Evolutionary conservation across 768 basidiomycete genomes (phyloP).

Genomic region (Filobasidium floriforme): DNA sequence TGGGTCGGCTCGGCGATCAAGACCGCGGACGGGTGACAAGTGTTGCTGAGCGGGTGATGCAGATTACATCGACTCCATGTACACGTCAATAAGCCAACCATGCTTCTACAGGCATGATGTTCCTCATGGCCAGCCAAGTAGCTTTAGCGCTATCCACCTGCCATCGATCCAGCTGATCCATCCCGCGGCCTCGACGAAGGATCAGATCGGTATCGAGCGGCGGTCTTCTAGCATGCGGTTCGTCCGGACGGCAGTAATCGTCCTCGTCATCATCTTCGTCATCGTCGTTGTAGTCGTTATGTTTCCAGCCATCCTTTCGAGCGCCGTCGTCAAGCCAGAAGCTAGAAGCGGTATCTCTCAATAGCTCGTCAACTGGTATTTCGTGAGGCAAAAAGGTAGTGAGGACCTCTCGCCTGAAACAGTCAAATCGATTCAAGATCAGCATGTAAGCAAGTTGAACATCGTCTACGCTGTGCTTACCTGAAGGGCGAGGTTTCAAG

Average conservation of each 20-base stretch:
- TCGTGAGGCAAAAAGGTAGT: conserved; percentile 33
- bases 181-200: conserved; percentile 25
- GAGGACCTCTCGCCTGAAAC: conserved; percentile 33
- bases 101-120: conserved; percentile 60
- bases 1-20: no score
- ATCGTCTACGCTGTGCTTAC: conserved; percentile 8
- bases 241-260: background rate
- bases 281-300: background rate
- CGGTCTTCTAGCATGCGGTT: background rate
- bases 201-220: conserved; percentile 52
- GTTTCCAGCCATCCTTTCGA: conserved; percentile 24
- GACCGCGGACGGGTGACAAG: no score
- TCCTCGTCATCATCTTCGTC: background rate
- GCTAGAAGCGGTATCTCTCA: background rate
- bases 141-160: conserved; percentile 59
- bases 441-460: background rate
- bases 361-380: conserved; percentile 30
- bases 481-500: conserved; percentile 32
- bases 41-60: no score
- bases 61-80: no score
- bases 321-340: background rate
- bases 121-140: conserved; percentile 78
- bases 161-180: conserved; percentile 59
- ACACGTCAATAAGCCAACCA: conserved; percentile 67
- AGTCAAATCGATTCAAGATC: background rate